Base-by-base conservation (phyloP, 1,139 yeast genomes). In the Yarrowia galli region DNA sequence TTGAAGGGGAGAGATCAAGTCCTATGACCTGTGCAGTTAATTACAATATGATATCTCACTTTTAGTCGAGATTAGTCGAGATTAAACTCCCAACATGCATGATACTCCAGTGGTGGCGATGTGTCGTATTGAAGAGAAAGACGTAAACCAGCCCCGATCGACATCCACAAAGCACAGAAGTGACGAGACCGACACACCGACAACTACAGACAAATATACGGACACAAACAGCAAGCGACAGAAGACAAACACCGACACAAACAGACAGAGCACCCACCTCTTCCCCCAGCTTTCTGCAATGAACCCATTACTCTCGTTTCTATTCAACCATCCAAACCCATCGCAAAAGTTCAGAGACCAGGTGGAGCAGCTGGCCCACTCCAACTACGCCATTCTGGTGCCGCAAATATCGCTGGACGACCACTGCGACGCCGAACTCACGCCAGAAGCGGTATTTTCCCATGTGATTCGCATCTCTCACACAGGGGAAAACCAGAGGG, bases 401-500 rank as follows among this genome's bases (percentile, higher is more conserved):
- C 66, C 66, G 20, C 64, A 40, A 13, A 43, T 58, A 10, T 36
- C 56, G 22, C 66, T 61, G 18, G 66, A 61, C 38, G 54, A 46
- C 36, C 36, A 36, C 28, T 36, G 36, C 15, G 56, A 61, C 20
- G 66, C 54, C 2, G 56, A 61, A 3, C 56, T 61, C 7, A 61
- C 66, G n/a, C 56, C 54, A 6, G 54, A 46, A 8, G 40, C 54
- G 38, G 66, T 48, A 1, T 48, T 61, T 20, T 46, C 56, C 3
- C 56, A 61, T 16, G 66, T 61, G 25, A 61, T 61, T 15, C 32
- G 66, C 25, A 46, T 61, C 20, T 61, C 66, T 16, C 46, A 61
- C 38, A 61, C 66, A 2, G 66, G 56, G 2, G 66, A 61, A 9
- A 61, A 80, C 49, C 80, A 81, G 64, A 75, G 83, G 43, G 79